Conservation (phyloP, 2,329 filamentous ascomycete species). For the Fusarium hainanense region DNA sequence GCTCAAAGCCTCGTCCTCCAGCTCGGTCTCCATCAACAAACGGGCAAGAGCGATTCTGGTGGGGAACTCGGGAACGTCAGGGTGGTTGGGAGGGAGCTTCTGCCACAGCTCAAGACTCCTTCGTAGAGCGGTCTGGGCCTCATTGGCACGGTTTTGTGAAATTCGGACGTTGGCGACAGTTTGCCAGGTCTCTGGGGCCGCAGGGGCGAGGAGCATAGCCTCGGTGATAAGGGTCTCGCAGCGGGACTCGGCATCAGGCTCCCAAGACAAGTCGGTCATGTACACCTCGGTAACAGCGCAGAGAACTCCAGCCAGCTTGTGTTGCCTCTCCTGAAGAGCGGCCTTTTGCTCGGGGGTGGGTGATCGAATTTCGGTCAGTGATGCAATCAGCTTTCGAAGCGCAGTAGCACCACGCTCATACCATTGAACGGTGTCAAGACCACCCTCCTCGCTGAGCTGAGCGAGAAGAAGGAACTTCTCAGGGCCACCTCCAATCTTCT, state of each 20-base stretch:
- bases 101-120: constrained; percentile 87
- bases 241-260: constrained; percentile 86
- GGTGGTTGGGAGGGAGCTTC: constrained; percentile 77
- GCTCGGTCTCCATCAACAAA: constrained; percentile 87
- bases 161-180: constrained; percentile 94
- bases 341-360: constrained; percentile 55
- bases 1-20: constrained; percentile 85
- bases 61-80: constrained; percentile 84
- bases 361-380: constrained; percentile 61
- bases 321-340: constrained; percentile 73
- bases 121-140: constrained; percentile 81
- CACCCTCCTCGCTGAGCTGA: constrained; percentile 81
- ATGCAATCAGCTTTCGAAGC: constrained; percentile 77
- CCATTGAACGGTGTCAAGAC: constrained; percentile 73
- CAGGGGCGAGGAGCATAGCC: constrained; percentile 84
- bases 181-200: constrained; percentile 89
- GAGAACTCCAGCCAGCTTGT: constrained; percentile 87
- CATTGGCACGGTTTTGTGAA: constrained; percentile 82
- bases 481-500: constrained; percentile 80
- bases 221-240: constrained; percentile 93
- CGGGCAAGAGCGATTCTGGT: constrained; percentile 85
- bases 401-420: constrained; percentile 77
- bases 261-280: constrained; percentile 97
- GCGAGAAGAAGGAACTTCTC: constrained; percentile 97
- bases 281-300: constrained; percentile 97